Evolutionary conservation across 257 asterid genomes (phyloP).

Genomic region (Buddleja alternifolia): DNA sequence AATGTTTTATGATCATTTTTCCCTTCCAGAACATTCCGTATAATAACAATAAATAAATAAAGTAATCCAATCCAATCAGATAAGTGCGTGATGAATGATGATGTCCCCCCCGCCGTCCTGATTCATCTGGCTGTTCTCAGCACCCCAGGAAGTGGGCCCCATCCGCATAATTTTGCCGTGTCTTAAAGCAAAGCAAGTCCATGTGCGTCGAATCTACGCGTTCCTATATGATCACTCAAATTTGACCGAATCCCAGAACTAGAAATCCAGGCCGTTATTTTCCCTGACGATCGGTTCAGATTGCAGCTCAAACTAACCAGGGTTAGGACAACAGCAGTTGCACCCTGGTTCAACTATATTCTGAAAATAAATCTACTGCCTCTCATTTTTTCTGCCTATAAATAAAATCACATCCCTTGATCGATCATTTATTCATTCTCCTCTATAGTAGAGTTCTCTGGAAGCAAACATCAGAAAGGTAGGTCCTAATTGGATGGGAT

Average conservation of each 20-base stretch:
- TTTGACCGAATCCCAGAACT: not conserved
- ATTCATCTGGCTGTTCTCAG: not conserved
- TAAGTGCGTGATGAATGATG: no score
- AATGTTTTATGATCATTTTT: no score
- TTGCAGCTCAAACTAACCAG: not conserved
- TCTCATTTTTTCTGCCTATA: conserved; percentile 25
- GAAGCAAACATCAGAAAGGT: not conserved
- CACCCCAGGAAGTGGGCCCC: not conserved
- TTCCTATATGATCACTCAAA: not conserved
- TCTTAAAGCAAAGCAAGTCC: not conserved
- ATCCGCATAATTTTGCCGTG: not conserved
- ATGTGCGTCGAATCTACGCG: conserved; percentile 43
- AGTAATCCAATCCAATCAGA: no score
- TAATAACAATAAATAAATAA: no score
- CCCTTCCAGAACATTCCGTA: no score
- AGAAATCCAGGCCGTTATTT: conserved; percentile 17
- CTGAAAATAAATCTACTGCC: conserved; percentile 21
- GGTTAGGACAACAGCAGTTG: conserved; percentile 3
- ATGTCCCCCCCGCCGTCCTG: no score
- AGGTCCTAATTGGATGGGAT: not conserved
- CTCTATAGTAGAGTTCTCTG: not conserved
- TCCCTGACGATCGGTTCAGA: not conserved
- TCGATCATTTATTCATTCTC: not conserved
- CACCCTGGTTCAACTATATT: conserved; percentile 1
- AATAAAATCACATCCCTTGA: not conserved